phyloP scores from a whole-genome alignment of 2,329 filamentous ascomycete species.

The Zopfia rhizophila region DNA sequence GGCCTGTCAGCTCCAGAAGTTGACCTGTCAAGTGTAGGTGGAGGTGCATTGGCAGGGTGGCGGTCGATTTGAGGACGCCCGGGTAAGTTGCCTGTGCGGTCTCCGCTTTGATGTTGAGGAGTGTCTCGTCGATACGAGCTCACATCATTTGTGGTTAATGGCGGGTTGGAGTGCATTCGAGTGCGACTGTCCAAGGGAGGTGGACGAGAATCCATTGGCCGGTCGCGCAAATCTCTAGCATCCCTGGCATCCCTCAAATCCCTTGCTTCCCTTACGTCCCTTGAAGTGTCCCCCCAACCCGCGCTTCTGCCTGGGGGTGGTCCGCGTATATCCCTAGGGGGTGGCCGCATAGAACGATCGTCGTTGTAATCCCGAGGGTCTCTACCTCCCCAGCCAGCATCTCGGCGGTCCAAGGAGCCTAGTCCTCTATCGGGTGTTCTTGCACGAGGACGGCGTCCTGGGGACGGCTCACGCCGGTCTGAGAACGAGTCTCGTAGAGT shows the following conservation, averaged over 20 bases:
- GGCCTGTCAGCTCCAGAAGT: constrained; percentile 31
- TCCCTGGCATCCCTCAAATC: constrained; percentile 34
- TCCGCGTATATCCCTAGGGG: constrained; percentile 43
- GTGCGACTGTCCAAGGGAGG: constrained; percentile 26
- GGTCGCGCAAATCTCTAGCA: constrained; percentile 33
- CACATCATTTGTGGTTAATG: constrained; percentile 34
- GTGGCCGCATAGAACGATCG: constrained; percentile 46
- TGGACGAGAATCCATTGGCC: constrained; percentile 42
- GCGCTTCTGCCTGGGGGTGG: constrained; percentile 32
- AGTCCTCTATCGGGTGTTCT: constrained; percentile 50
- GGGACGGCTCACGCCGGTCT: constrained; percentile 54
- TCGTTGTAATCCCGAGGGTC: constrained; percentile 48
- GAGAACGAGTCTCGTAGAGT: constrained; percentile 34
- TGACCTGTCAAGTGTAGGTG: constrained; percentile 13
- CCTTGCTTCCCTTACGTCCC: constrained; percentile 40
- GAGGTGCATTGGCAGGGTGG: constrained; percentile 8
- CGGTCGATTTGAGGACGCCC: constrained; percentile 28
- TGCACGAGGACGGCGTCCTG: constrained; percentile 47
- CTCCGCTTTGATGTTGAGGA: constrained; percentile 29
- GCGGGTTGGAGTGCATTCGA: constrained; percentile 36
- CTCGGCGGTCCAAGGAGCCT: constrained; percentile 40
- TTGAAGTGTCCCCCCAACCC: constrained; percentile 35
- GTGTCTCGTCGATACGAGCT: constrained; percentile 38
- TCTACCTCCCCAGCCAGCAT: constrained; percentile 39
- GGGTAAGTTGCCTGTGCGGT: constrained; percentile 33